Base-by-base conservation (phyloP, 2,329 filamentous ascomycete genomes). In the Zymoseptoria pseudotritici region DNA sequence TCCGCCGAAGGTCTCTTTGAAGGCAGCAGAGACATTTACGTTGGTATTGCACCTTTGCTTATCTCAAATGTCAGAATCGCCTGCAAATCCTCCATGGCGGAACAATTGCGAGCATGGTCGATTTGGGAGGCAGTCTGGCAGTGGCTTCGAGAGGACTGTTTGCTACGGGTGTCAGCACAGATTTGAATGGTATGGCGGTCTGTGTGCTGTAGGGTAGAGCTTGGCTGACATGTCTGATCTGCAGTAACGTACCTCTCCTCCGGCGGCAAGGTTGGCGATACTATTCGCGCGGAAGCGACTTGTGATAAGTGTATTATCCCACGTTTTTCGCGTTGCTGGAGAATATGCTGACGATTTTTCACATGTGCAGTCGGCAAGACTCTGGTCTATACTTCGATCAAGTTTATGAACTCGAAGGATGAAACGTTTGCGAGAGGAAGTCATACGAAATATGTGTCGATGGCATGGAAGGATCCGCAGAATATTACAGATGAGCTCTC, bases 31-130 rank as follows among this genome's bases (percentile, higher is more conserved):
- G 17, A 13, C n/a, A 6, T 46, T 46, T 4, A 7, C 1, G n/a
- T 46, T 46, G 13, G 36, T n/a, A 17, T n/a, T n/a, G 36, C 13
- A n/a, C 11, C 13, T 46, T 46, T 46, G 36, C 36, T 46, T 46
- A 46, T n/a, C 6, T 46, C 13, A 7, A 11, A 17, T 3, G 31
- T 3, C 21, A 91, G 87, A 93, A 93, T 70, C 86, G 89, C 1
- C 78, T 93, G 0, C 82, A 85, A 57, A 91, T 87, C 42, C 81
- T 92, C 26, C 89, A 93, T 68, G 89, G 89, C 19, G 89, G 89
- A 3, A 90, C 89, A 0, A 86, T 93, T 26, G 89, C 89, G 3
- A 89, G 86, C 70, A 86, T 92, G 76, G 84, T 86, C 53, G 85
- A 88, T 65, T 80, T 87, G 0, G 85, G 86, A 4, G 86, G 86